phyloP scores from a whole-genome alignment of 805 yeast genomes.

The Clavispora santaluciae region DNA sequence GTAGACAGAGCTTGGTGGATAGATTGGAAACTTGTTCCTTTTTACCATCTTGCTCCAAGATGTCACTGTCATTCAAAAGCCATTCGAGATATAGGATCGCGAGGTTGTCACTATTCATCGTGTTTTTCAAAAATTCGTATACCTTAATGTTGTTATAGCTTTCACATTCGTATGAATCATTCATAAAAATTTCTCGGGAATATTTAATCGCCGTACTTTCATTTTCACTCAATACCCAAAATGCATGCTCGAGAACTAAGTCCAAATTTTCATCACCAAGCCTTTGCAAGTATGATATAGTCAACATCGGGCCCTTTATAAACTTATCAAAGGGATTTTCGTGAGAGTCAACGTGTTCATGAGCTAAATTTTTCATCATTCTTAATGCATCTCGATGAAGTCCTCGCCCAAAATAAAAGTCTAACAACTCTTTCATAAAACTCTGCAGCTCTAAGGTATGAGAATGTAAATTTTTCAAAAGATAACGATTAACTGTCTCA shows the following conservation, averaged over 20 bases:
- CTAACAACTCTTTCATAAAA: constrained; percentile 65
- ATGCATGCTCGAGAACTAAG: constrained; percentile 52
- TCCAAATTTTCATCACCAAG: constrained; percentile 46
- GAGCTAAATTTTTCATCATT: constrained; percentile 40
- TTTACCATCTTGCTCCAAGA: constrained; percentile 15
- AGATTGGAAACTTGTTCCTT: constrained; percentile 20
- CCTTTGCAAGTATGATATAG: constrained; percentile 55
- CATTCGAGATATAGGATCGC: constrained; percentile 43
- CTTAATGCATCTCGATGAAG: constrained; percentile 64
- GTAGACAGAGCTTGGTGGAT: constrained; percentile 31
- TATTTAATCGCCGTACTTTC: constrained; percentile 3
- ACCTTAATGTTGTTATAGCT: constrained; percentile 51
- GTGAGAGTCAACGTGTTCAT: constrained; percentile 9
- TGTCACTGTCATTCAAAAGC: constrained; percentile 34
- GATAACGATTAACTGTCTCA: constrained; percentile 50
- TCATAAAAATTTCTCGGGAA: constrained; percentile 55
- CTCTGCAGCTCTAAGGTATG: constrained; percentile 23
- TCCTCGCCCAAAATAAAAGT: constrained; percentile 63
- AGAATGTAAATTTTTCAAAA: constrained; percentile 33
- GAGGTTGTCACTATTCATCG: constrained; percentile 18
- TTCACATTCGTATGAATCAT: constrained; percentile 57
- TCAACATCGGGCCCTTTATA: constrained; percentile 37
- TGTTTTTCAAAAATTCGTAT: constrained; percentile 42
- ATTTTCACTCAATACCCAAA: constrained; percentile 43
- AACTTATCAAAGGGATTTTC: constrained; percentile 21